Evolutionary conservation across 345 rosid species (phyloP), one percentile per base, ranked within the genome.

Genomic region (Theobroma cacao): DNA sequence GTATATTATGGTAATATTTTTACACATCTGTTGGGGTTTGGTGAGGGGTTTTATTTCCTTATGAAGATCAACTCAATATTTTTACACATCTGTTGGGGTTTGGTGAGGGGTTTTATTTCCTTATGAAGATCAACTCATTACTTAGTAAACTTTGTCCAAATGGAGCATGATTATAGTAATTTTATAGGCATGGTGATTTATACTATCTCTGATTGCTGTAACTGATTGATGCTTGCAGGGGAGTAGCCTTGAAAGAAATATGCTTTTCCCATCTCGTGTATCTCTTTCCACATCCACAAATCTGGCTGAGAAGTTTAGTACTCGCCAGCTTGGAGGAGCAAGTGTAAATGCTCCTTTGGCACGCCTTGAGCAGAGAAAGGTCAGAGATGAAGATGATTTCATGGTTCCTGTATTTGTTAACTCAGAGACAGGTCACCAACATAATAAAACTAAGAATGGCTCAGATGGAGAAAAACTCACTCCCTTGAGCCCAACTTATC

Each of bases 381-480:
- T 69, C 2, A 86, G 88, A 58, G 92, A 91, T 80, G 98, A 90
- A 78, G 98, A 90, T 71, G 97, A 92, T 82, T 95, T 88, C 48
- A 83, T 77, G 20, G 98, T 95, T 84, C 94, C 98, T 4, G 91
- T 92, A 33, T 92, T 74, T 80, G 67, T 83, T 67, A 88, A 82
- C 45, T 84, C 92, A 0, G 87, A 80, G 81, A 70, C 18, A 9
- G 85, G 41, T 59, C 89, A 80, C 68, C 65, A 13, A 43, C 72
- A 40, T 64, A 41, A 45, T 17, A 88, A 77, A 79, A 73, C 48
- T 63, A 84, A 78, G 76, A 82, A 75, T 59, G 82, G 82, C 41
- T 52, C 64, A 70, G 83, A 83, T 63, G 70, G 30, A 56, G 89
- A 81, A 76, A 87, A 79, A 70, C 34, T 59, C n/a, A 12, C 75